Conservation (phyloP, 2,329 filamentous ascomycete species). For the Sphaerulina populicola region DNA sequence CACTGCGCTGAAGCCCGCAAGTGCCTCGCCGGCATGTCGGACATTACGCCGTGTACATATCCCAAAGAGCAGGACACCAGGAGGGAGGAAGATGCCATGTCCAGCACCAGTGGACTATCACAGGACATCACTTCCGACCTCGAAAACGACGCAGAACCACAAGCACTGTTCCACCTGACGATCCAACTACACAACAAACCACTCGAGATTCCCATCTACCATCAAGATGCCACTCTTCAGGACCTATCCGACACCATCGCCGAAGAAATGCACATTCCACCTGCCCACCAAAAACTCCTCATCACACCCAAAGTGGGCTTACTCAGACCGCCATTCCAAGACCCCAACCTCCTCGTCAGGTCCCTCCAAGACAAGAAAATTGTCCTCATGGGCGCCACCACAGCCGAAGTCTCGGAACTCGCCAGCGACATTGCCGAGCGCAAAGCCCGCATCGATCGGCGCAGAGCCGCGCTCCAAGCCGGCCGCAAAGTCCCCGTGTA, state of each 20-base stretch:
- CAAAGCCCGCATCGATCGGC: slow-evolving; percentile 39
- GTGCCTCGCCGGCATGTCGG: slow-evolving; percentile 11
- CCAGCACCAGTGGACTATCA: slow-evolving; percentile 7
- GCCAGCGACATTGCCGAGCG: slow-evolving; percentile 45
- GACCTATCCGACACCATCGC: slow-evolving; percentile 55
- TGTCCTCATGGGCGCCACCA: slow-evolving; percentile 56
- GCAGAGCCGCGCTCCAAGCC: slow-evolving; percentile 34
- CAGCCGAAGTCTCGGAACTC: slow-evolving; percentile 51
- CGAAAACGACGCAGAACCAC: slow-evolving; percentile 16
- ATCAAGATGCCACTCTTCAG: slow-evolving; percentile 44
- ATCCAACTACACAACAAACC: slow-evolving; percentile 49
- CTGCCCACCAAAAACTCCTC: slow-evolving; percentile 58
- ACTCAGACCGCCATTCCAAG: slow-evolving; percentile 56
- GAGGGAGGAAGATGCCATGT: slow-evolving; percentile 8
- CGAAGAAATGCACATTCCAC: slow-evolving; percentile 50
- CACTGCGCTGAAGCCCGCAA: slow-evolving; percentile 13
- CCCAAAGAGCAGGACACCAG: slow-evolving; percentile 1
- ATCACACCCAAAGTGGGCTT: slow-evolving; percentile 58
- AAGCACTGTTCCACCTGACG: slow-evolving; percentile 37
- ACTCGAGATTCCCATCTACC: slow-evolving; percentile 42
- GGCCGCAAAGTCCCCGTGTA: slow-evolving; percentile 32
- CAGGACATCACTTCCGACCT: slow-evolving; percentile 15
- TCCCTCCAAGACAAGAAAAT: slow-evolving; percentile 52
- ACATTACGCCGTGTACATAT: slow-evolving; percentile 11
- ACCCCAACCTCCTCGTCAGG: slow-evolving; percentile 45